phyloP scores from a whole-genome alignment of 179 eudicot species.

The Spinacia oleracea region DNA sequence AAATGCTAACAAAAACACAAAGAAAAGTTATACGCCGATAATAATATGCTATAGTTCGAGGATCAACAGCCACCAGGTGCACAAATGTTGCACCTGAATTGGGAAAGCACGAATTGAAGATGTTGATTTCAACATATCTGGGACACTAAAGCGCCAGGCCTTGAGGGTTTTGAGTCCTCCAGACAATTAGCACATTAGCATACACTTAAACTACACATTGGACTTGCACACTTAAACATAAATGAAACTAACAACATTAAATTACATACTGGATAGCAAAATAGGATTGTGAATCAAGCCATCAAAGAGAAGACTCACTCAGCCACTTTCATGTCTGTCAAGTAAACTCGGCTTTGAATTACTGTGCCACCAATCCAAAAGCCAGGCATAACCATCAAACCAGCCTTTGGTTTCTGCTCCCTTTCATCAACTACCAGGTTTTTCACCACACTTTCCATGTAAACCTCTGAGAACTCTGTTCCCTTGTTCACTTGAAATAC shows the following conservation, averaged over 20 bases:
- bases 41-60: neutral
- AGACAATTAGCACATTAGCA: neutral
- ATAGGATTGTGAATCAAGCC: neutral
- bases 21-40: neutral
- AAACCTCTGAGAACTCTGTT: constrained; percentile 73
- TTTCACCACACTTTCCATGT: constrained; percentile 85
- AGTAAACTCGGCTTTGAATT: constrained; percentile 75
- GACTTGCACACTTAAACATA: neutral
- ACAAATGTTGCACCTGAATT: neutral
- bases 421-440: constrained; percentile 49
- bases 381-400: constrained; percentile 97
- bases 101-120: neutral
- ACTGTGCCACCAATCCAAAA: constrained; percentile 84
- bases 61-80: neutral
- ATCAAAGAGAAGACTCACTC: constrained; percentile 41
- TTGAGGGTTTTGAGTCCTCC: neutral
- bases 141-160: constrained; percentile 3
- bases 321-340: constrained; percentile 61
- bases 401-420: constrained; percentile 74
- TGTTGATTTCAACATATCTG: constrained; percentile 7
- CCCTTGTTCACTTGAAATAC: constrained; percentile 77
- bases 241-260: constrained; percentile 17
- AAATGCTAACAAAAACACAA: neutral
- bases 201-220: neutral
- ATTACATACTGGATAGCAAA: constrained; percentile 15